Evolutionary conservation across 2,329 filamentous ascomycete species (phyloP).

Genomic region (Nemania sp.): DNA sequence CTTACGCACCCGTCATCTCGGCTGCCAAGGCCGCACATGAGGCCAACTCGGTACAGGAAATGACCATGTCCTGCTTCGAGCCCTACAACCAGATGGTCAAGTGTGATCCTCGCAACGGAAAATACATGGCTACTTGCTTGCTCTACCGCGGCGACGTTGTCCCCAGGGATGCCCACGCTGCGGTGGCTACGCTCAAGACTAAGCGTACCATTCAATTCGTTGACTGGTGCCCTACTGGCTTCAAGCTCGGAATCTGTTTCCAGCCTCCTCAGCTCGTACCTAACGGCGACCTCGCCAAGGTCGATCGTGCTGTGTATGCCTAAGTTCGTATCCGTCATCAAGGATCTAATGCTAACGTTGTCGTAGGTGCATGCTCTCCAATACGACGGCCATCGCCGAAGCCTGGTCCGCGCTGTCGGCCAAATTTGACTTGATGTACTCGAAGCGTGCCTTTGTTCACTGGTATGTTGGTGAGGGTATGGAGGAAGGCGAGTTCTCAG

Average conservation of each 20-base stretch:
- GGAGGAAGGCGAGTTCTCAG: conserved; percentile 99
- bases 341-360: conserved; percentile 21
- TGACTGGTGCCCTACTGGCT: conserved; percentile 99
- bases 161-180: conserved; percentile 89
- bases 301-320: conserved; percentile 95
- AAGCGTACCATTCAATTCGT: conserved; percentile 99
- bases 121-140: conserved; percentile 99
- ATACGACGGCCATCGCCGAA: conserved; percentile 98
- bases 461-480: conserved; percentile 99
- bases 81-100: conserved; percentile 99
- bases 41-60: conserved; percentile 97
- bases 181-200: conserved; percentile 96
- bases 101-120: conserved; percentile 97
- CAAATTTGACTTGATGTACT: conserved; percentile 99
- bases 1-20: conserved; percentile 92
- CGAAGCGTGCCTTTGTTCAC: conserved; percentile 99
- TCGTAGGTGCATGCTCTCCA: conserved; percentile 90
- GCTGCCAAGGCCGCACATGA: conserved; percentile 96
- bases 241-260: conserved; percentile 99
- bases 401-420: conserved; percentile 94
- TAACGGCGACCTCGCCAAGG: conserved; percentile 96
- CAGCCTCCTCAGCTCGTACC: conserved; percentile 95
- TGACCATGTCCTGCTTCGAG: conserved; percentile 99
- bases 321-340: conserved; percentile 50
- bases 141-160: conserved; percentile 98